Evolutionary conservation across 139 green algal genomes (phyloP).

Genomic region (Chlorella sp.): DNA sequence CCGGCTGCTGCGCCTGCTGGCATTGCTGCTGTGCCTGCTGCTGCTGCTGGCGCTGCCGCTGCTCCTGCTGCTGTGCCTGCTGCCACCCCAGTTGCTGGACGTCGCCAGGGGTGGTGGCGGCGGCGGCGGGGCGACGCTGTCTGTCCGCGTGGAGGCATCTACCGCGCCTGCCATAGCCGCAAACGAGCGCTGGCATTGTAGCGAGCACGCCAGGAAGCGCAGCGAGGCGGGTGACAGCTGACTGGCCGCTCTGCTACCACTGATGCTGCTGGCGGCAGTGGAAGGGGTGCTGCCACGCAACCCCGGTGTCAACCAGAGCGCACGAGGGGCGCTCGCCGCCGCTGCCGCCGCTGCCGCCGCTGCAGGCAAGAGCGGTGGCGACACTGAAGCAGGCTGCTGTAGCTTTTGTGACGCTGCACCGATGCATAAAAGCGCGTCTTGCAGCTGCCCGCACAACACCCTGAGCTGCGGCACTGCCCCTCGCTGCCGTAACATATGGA

Average conservation of each 20-base stretch:
- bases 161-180: not conserved
- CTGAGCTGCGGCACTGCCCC: not conserved
- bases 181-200: not conserved
- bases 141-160: not conserved
- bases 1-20: not conserved
- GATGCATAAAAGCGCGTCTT: not conserved
- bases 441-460: not conserved
- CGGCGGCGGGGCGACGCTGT: not conserved
- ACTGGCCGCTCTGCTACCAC: not conserved
- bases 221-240: not conserved
- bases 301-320: no score
- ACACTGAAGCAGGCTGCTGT: not conserved
- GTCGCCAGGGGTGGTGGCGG: no score
- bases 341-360: not conserved
- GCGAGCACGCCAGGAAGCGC: not conserved
- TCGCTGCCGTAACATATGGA: not conserved
- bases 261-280: not conserved
- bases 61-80: not conserved
- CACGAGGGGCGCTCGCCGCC: not conserved
- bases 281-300: not conserved
- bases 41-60: not conserved
- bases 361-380: not conserved
- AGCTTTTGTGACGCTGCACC: no score
- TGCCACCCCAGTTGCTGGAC: not conserved
- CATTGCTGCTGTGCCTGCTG: not conserved